phyloP scores from a whole-genome alignment of 768 basidiomycete species.

The Kwoniella europaea region DNA sequence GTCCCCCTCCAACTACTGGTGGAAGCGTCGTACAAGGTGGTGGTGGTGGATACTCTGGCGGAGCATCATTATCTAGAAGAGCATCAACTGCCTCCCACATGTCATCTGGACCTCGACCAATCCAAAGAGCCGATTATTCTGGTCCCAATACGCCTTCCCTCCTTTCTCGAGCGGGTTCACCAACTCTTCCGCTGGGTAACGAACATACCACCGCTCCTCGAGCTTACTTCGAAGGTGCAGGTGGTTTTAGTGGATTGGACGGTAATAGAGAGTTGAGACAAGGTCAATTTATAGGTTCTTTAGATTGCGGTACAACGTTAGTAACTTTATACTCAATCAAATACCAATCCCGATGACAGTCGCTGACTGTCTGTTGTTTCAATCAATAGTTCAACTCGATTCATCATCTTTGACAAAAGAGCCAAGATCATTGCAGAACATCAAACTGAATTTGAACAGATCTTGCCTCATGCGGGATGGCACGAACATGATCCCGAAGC shows the following conservation, averaged over 20 bases:
- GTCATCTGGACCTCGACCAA: conserved; percentile 44
- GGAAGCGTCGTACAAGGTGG: neutral
- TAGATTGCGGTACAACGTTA: conserved; percentile 95
- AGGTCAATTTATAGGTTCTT: conserved; percentile 80
- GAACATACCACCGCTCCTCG: conserved; percentile 28
- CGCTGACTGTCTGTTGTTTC: neutral
- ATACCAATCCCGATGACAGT: too few relatives aligned
- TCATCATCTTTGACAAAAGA: conserved; percentile 85
- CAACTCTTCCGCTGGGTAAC: conserved; percentile 51
- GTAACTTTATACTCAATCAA: conserved; percentile 43
- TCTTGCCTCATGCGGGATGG: conserved; percentile 93
- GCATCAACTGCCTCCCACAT: conserved; percentile 23
- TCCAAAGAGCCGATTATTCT: conserved; percentile 38
- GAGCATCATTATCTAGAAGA: conserved; percentile 33
- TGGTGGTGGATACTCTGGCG: neutral
- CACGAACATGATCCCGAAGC: conserved; percentile 91
- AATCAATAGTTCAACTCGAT: conserved; percentile 76
- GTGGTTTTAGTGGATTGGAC: conserved; percentile 38
- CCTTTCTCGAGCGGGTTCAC: conserved; percentile 54
- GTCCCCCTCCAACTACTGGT: conserved; percentile 1
- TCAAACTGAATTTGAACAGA: conserved; percentile 92
- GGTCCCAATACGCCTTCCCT: conserved; percentile 47
- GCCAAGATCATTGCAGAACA: conserved; percentile 86
- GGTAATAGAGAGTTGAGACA: conserved; percentile 36
- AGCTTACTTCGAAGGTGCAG: conserved; percentile 30